Base-by-base conservation (phyloP, 441 rosid genomes). In the Breynia disticha region DNA sequence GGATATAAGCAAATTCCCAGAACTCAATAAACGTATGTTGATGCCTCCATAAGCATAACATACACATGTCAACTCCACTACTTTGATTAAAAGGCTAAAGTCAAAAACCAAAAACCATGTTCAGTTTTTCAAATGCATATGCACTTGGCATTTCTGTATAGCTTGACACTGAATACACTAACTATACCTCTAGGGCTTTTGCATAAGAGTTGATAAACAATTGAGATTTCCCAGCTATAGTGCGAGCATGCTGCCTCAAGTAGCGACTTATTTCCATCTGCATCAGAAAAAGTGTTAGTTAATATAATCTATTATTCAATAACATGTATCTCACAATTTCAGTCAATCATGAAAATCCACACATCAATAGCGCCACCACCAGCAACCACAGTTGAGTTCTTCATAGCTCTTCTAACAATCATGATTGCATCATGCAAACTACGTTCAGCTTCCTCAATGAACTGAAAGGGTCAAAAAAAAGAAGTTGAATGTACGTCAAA, bases 361-460 rank as follows among this genome's bases (percentile, higher is more conserved):
- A 94, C 99, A 85, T 94, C 99, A 49, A 94, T 85, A 42, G 99
- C 97, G 66, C 99, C 99, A 48, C 99, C 99, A 65, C 99, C 99
- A 68, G 99, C 85, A 72, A 94, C 99, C 22, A 94, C 95, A 51
- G 96, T 90, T 48, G 99, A 94, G 77, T 90, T 94, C 74, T 90
- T 94, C 68, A 76, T 46, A 67, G 99, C 99, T 73, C 99, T 79
- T 78, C 99, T 79, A 53, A 94, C 99, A 59, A 94, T 94, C 99
- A 94, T 94, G 70, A 94, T 94, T 11, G 99, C 99, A 69, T 94
- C 99, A 60, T 94, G 99, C 59, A 94, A 79, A 80, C 99, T 94
- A 59, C 99, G 74, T 76, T 94, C 99, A 57, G 99, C 99, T 70
- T 94, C 99, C 73, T 90, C 99, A 57, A 94, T 94, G 76, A 94